Evolutionary conservation across 805 yeast species (phyloP), one percentile per base, ranked within the genome.

Genomic region (Jamesozyma jinghongensis): DNA sequence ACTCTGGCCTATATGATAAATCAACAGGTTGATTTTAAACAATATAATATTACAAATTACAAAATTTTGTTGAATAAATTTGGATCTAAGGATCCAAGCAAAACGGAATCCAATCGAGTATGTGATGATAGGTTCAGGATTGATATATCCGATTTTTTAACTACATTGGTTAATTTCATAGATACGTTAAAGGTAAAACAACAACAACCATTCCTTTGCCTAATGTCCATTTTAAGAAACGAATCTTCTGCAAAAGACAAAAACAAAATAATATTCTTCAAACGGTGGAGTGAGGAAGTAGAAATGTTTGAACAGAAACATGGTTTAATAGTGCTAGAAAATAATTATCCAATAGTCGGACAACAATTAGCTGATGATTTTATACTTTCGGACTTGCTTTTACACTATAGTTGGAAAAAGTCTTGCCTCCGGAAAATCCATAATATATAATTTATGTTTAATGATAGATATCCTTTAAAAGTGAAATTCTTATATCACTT

Each of bases 131-230:
- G n/a, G n/a, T n/a, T n/a, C n/a, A n/a, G 10, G 26, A 22, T 22
- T 22, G 26, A 22, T 22, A 22, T 22, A 22, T 10, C 26, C 10
- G 10, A 6, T 10, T 22, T 18, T 4, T 17, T 18, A 5, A 18
- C n/a, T 5, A 44, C 47, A 18, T 20, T 52, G 11, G 13, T 44
- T 12, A 25, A 35, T 1, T 42, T 34, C 17, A 50, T 58, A n/a
- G 55, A 54, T 28, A 19, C 35, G 6, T 42, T 50, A 10, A 39
- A 35, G 14, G 43, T 48, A 4, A 39, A 41, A 2, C 53, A 53
- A 11, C 54, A 54, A 56, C 56, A 61, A 8, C 61, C 60, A 10
- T 59, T 42, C 39, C 40, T 48, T 4, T 55, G 56, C 28, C 34
- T 57, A n/a, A 37, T 48, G 14, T 34, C 32, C 17, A 32, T 50